phyloP scores from a whole-genome alignment of 1,139 yeast species.

The Blastobotrys illinoisensis region DNA sequence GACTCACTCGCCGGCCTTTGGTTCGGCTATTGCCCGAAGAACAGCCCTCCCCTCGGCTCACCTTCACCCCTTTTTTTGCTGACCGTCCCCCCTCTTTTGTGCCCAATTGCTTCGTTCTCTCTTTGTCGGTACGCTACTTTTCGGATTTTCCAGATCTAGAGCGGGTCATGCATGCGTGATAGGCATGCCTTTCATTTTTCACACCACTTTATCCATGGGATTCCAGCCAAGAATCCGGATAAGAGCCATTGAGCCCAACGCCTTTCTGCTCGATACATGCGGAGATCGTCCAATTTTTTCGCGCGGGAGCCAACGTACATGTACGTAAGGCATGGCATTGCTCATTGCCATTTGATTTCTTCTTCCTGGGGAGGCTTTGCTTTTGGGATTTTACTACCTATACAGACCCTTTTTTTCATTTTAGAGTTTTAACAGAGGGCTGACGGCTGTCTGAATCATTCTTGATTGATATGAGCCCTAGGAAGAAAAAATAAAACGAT shows the following conservation, averaged over 20 bases:
- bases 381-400: not conserved
- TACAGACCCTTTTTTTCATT: not conserved
- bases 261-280: not conserved
- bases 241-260: not conserved
- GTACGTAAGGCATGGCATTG: not conserved
- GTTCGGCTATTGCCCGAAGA: not conserved
- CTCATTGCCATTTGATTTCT: not conserved
- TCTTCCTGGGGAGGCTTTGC: not conserved
- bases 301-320: not conserved
- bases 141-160: not conserved
- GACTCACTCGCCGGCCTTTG: not conserved
- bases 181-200: not conserved
- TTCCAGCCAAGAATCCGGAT: no score
- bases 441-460: not conserved
- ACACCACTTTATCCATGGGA: not conserved
- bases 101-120: not conserved
- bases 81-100: not conserved
- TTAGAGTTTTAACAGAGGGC: not conserved
- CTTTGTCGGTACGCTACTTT: not conserved
- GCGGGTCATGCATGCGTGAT: not conserved
- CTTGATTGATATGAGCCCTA: not conserved
- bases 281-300: not conserved
- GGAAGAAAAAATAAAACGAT: not conserved
- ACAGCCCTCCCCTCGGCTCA: not conserved
- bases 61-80: not conserved